Evolutionary conservation across 768 basidiomycete species (phyloP).

Genomic region (Suillus ampliporus): DNA sequence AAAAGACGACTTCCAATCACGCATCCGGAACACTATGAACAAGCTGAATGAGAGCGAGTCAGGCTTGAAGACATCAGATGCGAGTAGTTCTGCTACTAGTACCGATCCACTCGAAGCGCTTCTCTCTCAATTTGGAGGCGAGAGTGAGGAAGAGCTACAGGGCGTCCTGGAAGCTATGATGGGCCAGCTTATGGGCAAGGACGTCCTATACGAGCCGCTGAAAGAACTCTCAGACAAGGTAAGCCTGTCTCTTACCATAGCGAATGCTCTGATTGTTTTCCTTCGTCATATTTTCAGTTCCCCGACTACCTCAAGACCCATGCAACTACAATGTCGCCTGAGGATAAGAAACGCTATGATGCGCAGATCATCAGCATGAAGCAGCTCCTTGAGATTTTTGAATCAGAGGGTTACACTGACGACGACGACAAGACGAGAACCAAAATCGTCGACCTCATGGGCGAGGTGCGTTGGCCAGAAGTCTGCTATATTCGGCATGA

Average conservation of each 20-base stretch:
- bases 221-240: slow-evolving; percentile 81
- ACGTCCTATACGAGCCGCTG: slow-evolving; percentile 54
- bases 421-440: slow-evolving; percentile 50
- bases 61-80: slow-evolving; percentile 26
- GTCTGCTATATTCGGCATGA: background rate
- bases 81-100: background rate
- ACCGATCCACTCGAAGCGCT: slow-evolving; percentile 56
- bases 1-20: slow-evolving; percentile 64
- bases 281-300: slow-evolving; percentile 53
- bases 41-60: slow-evolving; percentile 75
- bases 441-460: slow-evolving; percentile 72
- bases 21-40: slow-evolving; percentile 74
- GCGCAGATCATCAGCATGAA: slow-evolving; percentile 62
- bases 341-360: slow-evolving; percentile 68
- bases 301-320: slow-evolving; percentile 73
- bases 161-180: slow-evolving; percentile 75
- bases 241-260: slow-evolving; percentile 19
- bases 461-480: slow-evolving; percentile 54
- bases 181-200: slow-evolving; percentile 38
- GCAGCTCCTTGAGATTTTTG: slow-evolving; percentile 69
- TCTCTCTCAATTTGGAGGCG: slow-evolving; percentile 52
- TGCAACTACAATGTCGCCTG: slow-evolving; percentile 53
- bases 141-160: slow-evolving; percentile 60
- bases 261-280: slow-evolving; percentile 6
- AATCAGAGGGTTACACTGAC: slow-evolving; percentile 64